phyloP scores from a whole-genome alignment of 108 stramenopile species.

The Fistulifera solaris region DNA sequence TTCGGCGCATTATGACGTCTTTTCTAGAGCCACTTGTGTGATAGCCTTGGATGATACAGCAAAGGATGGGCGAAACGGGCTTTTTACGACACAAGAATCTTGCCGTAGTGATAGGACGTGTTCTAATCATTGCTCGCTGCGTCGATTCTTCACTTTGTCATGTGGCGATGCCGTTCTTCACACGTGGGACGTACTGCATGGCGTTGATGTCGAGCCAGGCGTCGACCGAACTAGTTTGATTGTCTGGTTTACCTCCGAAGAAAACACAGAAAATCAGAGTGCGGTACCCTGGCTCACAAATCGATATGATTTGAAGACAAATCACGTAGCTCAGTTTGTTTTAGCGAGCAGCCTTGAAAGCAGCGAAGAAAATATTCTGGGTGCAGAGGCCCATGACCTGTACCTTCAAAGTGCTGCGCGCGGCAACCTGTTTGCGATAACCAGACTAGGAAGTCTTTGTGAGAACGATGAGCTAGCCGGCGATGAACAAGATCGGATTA shows the following conservation, averaged over 20 bases:
- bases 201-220: constrained; percentile 53
- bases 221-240: constrained; percentile 58
- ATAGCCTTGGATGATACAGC: constrained; percentile 59
- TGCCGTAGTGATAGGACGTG: background rate
- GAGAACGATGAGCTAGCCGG: constrained; percentile 16
- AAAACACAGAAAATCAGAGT: background rate
- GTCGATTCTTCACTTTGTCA: constrained; percentile 46
- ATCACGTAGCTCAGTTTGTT: constrained; percentile 60
- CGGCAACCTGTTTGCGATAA: constrained; percentile 54
- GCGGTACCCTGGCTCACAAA: constrained; percentile 36
- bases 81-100: constrained; percentile 33
- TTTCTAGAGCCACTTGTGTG: constrained; percentile 50
- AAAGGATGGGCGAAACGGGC: constrained; percentile 42
- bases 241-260: constrained; percentile 51
- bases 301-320: constrained; percentile 10
- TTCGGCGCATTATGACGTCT: constrained; percentile 64
- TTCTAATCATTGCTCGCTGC: constrained; percentile 46
- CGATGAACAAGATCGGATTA: constrained; percentile 8
- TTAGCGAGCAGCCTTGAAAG: constrained; percentile 43
- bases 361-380: background rate
- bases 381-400: constrained; percentile 3
- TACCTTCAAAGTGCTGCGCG: constrained; percentile 45
- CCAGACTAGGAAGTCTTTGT: constrained; percentile 44
- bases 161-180: constrained; percentile 60
- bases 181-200: constrained; percentile 66